Evolutionary conservation across 2,329 filamentous ascomycete species (phyloP), one percentile per base, ranked within the genome.

Genomic region (Fusarium xyrophilum): DNA sequence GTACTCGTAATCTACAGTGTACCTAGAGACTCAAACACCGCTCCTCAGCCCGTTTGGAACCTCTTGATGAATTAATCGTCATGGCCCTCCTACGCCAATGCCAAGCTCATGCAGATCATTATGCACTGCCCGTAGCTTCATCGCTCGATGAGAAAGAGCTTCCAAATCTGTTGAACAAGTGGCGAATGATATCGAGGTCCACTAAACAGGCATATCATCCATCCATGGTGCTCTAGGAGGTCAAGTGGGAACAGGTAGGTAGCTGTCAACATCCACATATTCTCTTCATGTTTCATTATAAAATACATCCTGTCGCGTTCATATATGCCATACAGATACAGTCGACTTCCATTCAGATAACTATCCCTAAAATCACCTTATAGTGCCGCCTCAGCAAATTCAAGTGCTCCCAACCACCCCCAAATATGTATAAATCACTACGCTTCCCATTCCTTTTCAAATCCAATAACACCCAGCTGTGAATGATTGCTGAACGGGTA

Each of bases 31-130:
- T 23, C 14, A 23, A 40, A 42, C 48, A 30, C 25, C 32, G 10
- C 23, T 35, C 23, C 19, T 61, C 15, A 21, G 36, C 39, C 46
- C 42, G 14, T 30, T 46, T 46, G 43, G 14, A 21, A n/a, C 28
- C 30, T 32, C 14, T 30, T 6, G 28, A 30, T 30, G 2, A 21
- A 28, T 46, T 14, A 30, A 21, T 30, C n/a, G n/a, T 3, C 14
- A 21, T 14, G 14, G 14, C 36, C 19, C 21, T 38, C 55, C 51
- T 63, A 40, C 38, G 14, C 27, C 21, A 60, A 55, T 55, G 57
- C 47, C 60, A 58, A 56, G 40, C 51, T 59, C 42, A 71, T 73
- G 70, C 63, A 64, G 66, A 71, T 73, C 68, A 68, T 70, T 48
- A 67, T 71, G 63, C 70, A 72, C 60, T 51, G 59, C 51, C 52